These are phyloP conservation scores for Rhizophora apiculata DNA, from an alignment of 345 rosid species.

Conservation along the genomic window DNA sequence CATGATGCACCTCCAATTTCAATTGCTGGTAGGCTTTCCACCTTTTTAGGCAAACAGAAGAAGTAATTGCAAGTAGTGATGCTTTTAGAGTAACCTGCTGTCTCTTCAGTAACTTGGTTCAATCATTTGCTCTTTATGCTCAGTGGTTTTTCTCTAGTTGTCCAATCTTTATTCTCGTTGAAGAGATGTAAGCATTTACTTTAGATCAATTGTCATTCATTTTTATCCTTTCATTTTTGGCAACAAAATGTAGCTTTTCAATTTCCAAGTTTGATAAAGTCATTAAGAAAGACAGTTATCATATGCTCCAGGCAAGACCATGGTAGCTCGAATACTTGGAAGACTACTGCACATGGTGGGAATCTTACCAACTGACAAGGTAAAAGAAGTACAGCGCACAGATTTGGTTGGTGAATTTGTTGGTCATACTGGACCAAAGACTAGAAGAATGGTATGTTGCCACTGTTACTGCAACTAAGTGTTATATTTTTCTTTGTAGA, in stretches of 20 bases:
- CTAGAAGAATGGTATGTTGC: slow-evolving; percentile 70
- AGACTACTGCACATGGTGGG: slow-evolving; percentile 88
- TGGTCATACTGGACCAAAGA: slow-evolving; percentile 97
- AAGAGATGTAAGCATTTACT: too few species aligned
- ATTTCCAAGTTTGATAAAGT: slow-evolving; percentile 1
- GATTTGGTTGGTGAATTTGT: slow-evolving; percentile 99
- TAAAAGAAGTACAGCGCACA: slow-evolving; percentile 88
- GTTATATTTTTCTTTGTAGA: slow-evolving; percentile 1
- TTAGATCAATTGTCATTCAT: too few species aligned
- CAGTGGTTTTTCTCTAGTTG: too few species aligned
- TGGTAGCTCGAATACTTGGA: slow-evolving; percentile 96
- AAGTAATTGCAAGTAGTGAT: too few species aligned
- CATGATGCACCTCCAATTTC: too few species aligned
- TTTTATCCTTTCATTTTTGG: too few species aligned
- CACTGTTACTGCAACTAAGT: neutral
- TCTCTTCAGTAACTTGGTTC: too few species aligned
- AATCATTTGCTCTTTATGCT: too few species aligned
- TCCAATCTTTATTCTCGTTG: too few species aligned
- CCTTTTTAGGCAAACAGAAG: too few species aligned
- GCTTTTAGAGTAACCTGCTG: too few species aligned
- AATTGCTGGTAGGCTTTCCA: too few species aligned
- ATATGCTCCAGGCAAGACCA: slow-evolving; percentile 75
- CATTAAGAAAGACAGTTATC: slow-evolving; percentile 7
- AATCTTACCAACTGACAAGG: slow-evolving; percentile 80
- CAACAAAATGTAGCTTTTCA: neutral